Base-by-base conservation (phyloP, 2,329 filamentous ascomycete species). In the Sporothrix sp. region DNA sequence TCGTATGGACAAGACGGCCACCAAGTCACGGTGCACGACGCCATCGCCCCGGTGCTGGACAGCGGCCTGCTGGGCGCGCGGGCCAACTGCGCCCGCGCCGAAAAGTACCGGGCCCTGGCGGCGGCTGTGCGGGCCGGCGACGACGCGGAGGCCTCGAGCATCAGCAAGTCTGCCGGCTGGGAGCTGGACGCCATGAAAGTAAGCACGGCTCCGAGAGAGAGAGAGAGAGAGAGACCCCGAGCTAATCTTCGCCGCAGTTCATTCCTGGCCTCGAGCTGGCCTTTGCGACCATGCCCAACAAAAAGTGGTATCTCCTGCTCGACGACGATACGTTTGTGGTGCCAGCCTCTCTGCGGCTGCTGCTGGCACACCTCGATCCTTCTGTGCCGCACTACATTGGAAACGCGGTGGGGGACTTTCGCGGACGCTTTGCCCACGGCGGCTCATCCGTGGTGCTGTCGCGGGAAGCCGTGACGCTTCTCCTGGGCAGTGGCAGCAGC, bases 291-390 rank as follows among this genome's bases (percentile, higher is more conserved):
- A 65, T 78, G 59, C 76, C 75, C 0, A 61, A 66, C 54, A 79
- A 78, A 64, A 76, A 76, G 59, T 79, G 76, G 76, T 79, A 78
- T 58, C 61, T 79, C 54, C 71, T 79, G 55, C 61, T 76, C 13
- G 76, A 79, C 61, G 76, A 79, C 60, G 76, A 80, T 59, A 79
- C 74, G 1, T 79, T 72, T 58, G 60, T 79, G 39, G 66, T 78
- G 39, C 68, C 68, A 47, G 66, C 70, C 3, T 75, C 75, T 11
- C 61, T 79, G 25, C 63, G 65, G 37, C 61, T 71, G 2, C 61
- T 79, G 11, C 65, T 79, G 13, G 66, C 67, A 16, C 74, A 76
- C 51, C 62, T 79, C 52, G 66, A 79, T 60, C 66, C 70, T 2
- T 57, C 63, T 6, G 62, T 65, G 47, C 68, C 72, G 13, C 66